These are phyloP conservation scores for Fusarium ambrosium DNA, from an alignment of 2,329 filamentous ascomycete genomes.

Conservation along the genomic window DNA sequence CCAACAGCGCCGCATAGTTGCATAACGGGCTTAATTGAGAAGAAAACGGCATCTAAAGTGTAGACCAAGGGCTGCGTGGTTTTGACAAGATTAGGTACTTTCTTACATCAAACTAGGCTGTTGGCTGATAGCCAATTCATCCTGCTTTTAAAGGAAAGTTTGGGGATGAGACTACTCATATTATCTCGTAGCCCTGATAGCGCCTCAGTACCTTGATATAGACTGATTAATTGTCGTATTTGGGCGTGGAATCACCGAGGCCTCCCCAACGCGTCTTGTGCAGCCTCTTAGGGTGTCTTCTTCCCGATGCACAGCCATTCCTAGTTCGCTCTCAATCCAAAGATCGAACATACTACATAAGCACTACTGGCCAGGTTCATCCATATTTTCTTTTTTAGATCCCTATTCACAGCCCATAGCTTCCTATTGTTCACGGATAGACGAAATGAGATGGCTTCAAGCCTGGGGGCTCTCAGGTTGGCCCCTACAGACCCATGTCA, in stretches of 20 bases:
- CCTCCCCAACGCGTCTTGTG: neutral
- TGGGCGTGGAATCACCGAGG: neutral
- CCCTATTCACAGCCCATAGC: neutral
- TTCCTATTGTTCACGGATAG: neutral
- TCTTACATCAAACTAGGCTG: no score
- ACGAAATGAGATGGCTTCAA: neutral
- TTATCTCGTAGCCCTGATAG: neutral
- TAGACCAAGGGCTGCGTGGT: no score
- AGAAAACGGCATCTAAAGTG: no score
- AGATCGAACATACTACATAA: neutral
- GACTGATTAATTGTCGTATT: neutral
- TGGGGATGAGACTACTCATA: neutral
- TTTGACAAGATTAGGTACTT: no score
- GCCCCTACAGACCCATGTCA: neutral
- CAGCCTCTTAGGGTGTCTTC: neutral
- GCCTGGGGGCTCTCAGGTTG: neutral
- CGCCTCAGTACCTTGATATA: neutral
- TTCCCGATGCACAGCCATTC: neutral
- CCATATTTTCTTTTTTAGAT: neutral
- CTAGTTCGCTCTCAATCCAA: neutral
- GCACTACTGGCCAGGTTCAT: neutral
- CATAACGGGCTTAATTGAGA: neutral
- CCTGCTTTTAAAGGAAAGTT: neutral
- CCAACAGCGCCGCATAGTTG: neutral
- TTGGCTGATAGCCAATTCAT: no score